Evolutionary conservation across 176 grass and related monocot genomes (phyloP).

Genomic region (Neostapfia colusana): DNA sequence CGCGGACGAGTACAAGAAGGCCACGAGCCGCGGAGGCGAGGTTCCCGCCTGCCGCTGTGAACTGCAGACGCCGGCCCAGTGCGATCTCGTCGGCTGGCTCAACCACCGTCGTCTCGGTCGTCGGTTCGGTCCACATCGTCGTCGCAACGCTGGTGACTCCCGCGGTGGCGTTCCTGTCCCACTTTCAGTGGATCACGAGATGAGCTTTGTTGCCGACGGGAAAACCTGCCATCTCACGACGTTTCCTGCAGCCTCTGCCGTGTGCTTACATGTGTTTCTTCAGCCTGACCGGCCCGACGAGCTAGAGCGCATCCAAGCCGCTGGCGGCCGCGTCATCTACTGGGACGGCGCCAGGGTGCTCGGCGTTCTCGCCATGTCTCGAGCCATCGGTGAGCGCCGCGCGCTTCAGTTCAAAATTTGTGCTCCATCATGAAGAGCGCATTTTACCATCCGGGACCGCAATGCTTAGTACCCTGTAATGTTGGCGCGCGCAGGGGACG

Average conservation of each 20-base stretch:
- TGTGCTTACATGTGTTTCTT: neutral
- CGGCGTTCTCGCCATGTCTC: constrained; percentile 76
- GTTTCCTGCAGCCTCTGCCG: neutral
- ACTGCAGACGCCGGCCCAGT: constrained; percentile 48
- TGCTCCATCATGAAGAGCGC: too few relatives aligned
- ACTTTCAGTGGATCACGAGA: constrained; percentile 71
- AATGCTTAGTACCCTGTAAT: neutral
- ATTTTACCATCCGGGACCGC: neutral
- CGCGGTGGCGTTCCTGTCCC: constrained; percentile 52
- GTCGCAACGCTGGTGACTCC: constrained; percentile 77
- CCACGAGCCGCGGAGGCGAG: neutral
- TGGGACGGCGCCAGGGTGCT: constrained; percentile 74
- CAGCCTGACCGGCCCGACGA: constrained; percentile 79
- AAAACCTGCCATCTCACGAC: neutral
- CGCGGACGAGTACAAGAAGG: constrained; percentile 48
- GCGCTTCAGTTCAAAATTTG: neutral
- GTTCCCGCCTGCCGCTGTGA: constrained; percentile 56
- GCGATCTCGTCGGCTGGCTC: constrained; percentile 64
- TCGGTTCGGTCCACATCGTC: constrained; percentile 45
- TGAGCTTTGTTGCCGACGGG: neutral
- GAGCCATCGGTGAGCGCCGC: constrained; percentile 57
- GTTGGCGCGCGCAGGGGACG: constrained; percentile 46
- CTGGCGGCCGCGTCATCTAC: constrained; percentile 61
- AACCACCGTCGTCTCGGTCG: constrained; percentile 54
- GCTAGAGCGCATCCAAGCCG: constrained; percentile 54